These are phyloP conservation scores for Chrysochromulina parva DNA, from an alignment of 78 protist genomes.

Conservation along the genomic window DNA sequence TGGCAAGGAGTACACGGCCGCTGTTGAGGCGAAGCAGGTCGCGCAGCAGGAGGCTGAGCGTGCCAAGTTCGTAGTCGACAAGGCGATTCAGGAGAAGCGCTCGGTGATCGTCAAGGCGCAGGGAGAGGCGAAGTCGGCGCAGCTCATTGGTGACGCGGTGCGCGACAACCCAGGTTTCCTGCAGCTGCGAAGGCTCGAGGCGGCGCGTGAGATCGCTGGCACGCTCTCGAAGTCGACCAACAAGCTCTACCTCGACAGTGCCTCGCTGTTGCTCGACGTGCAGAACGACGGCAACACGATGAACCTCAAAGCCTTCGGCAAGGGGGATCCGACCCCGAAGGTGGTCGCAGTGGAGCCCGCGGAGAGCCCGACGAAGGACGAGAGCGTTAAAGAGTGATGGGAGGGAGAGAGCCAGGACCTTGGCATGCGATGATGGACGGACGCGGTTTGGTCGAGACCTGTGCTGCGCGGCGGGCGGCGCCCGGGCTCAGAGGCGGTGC, in stretches of 20 bases:
- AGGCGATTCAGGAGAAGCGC: conserved; percentile 80
- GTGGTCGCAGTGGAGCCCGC: too few species aligned
- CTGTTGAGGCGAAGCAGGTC: conserved; percentile 94
- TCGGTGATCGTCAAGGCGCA: conserved; percentile 84
- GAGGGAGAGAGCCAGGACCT: too few species aligned
- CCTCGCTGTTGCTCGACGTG: too few species aligned
- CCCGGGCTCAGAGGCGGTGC: too few species aligned
- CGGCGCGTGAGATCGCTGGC: not conserved
- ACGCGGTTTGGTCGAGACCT: too few species aligned
- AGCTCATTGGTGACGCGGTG: conserved; percentile 82
- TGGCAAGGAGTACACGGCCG: conserved; percentile 89
- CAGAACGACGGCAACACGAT: too few species aligned
- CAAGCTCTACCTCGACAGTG: not conserved
- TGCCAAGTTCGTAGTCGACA: conserved; percentile 89
- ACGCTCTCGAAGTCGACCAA: conserved; percentile 34
- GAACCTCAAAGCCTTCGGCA: too few species aligned
- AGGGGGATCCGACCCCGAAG: too few species aligned
- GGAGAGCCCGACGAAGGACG: too few species aligned
- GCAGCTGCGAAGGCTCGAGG: conserved; percentile 77
- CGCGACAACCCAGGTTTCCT: conserved; percentile 82
- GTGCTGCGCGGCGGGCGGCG: too few species aligned
- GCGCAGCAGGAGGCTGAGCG: conserved; percentile 90
- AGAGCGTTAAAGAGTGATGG: too few species aligned
- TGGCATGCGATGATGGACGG: too few species aligned
- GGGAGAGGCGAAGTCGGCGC: conserved; percentile 95